Evolutionary conservation across 169 alveolate genomes (phyloP).

Genomic region (Cryptosporidium parvum): DNA sequence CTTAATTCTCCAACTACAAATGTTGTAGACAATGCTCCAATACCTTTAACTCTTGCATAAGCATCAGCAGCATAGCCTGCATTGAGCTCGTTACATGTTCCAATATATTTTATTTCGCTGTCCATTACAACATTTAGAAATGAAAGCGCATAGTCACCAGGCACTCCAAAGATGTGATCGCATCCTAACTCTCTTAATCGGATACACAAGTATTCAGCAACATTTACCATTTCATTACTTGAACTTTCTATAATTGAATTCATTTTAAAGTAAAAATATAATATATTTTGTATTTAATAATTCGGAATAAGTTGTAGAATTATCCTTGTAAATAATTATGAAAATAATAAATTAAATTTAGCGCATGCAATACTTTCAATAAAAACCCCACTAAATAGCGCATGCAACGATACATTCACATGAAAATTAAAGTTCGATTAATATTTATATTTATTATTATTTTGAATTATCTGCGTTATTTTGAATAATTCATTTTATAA

Average conservation of each 20-base stretch:
- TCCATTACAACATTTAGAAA: constrained; percentile 74
- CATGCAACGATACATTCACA: not conserved
- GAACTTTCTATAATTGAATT: not conserved
- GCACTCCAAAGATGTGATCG: constrained; percentile 80
- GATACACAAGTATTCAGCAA: constrained; percentile 73
- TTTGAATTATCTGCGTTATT: not conserved
- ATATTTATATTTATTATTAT: not conserved
- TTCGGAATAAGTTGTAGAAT: not conserved
- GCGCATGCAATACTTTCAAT: not conserved
- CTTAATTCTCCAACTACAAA: constrained; percentile 81
- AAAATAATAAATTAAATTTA: not conserved
- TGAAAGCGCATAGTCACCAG: constrained; percentile 81
- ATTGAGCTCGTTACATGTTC: constrained; percentile 80
- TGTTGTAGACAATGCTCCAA: constrained; percentile 79
- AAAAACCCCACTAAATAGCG: not conserved
- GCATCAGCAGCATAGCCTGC: constrained; percentile 83
- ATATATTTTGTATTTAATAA: not conserved
- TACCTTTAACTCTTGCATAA: constrained; percentile 80
- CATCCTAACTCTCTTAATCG: constrained; percentile 78
- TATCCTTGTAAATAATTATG: not conserved
- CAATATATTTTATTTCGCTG: constrained; percentile 55
- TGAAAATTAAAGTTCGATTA: not conserved
- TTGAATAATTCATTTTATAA: not conserved
- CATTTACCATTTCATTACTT: constrained; percentile 27
- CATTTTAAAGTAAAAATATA: not conserved